Percentiles rank a stretch among this genome's conserved stretches.
Conservation (phyloP, 1,139 yeast species). For the Protomyces lactucae-debilis region DNA sequence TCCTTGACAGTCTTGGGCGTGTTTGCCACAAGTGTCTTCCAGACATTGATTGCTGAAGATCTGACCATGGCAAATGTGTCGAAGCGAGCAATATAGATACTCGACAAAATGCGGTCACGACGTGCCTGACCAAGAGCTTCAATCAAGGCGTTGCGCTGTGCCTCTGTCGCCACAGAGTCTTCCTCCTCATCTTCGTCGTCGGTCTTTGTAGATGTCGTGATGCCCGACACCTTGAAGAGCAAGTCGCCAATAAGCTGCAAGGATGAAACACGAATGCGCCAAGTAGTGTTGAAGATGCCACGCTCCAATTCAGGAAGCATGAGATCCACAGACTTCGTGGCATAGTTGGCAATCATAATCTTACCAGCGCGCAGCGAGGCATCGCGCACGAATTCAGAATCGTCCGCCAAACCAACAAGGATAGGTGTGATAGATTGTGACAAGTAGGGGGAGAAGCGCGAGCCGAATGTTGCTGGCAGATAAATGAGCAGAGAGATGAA, state of each 20-base stretch:
- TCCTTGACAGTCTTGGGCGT: constrained; percentile 96
- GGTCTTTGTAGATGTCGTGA: constrained; percentile 38
- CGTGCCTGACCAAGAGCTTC: constrained; percentile 82
- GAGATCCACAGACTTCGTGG: constrained; percentile 87
- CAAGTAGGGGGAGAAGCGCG: constrained; percentile 85
- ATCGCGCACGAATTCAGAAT: constrained; percentile 79
- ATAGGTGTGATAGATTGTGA: constrained; percentile 83
- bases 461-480: constrained; percentile 91
- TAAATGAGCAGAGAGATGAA: constrained; percentile 85
- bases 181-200: constrained; percentile 42
- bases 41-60: constrained; percentile 85
- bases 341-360: constrained; percentile 83
- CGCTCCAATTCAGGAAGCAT: constrained; percentile 87
- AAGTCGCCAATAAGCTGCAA: constrained; percentile 97
- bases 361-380: constrained; percentile 91
- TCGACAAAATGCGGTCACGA: constrained; percentile 77
- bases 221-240: constrained; percentile 90
- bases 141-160: constrained; percentile 51
- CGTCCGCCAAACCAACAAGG: constrained; percentile 84
- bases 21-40: constrained; percentile 95
- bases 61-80: constrained; percentile 86
- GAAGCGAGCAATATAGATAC: constrained; percentile 86
- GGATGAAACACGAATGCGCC: constrained; percentile 87
- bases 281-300: constrained; percentile 76
- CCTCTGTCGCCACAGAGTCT: constrained; percentile 53